phyloP scores from a whole-genome alignment of 768 basidiomycete genomes.

The Amanita exitialis region DNA sequence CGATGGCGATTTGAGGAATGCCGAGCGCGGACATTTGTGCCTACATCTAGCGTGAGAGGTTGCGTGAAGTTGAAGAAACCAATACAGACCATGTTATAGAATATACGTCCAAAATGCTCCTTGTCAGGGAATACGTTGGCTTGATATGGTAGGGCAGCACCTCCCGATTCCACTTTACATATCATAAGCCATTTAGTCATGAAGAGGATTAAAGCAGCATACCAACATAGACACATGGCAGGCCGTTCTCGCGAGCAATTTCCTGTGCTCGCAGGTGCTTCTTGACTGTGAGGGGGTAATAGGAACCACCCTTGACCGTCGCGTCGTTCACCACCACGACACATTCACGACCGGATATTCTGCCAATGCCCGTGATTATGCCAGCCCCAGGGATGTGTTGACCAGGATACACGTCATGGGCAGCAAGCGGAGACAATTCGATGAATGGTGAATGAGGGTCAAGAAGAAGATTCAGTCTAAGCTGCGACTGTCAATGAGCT shows the following conservation, averaged over 20 bases:
- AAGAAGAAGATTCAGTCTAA: slow-evolving; percentile 60
- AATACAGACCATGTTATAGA: slow-evolving; percentile 82
- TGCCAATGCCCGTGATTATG: slow-evolving; percentile 78
- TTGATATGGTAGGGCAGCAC: slow-evolving; percentile 87
- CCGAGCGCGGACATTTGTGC: slow-evolving; percentile 89
- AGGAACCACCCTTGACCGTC: slow-evolving; percentile 88
- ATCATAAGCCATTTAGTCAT: not conserved
- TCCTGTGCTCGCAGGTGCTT: slow-evolving; percentile 94
- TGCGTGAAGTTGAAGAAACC: not conserved
- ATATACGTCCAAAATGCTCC: slow-evolving; percentile 93
- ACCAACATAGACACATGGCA: slow-evolving; percentile 93
- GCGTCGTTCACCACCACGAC: slow-evolving; percentile 92
- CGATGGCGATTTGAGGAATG: slow-evolving; percentile 86
- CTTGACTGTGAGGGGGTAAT: slow-evolving; percentile 90
- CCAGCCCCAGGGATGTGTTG: slow-evolving; percentile 81
- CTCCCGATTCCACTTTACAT: slow-evolving; percentile 79
- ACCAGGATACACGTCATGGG: slow-evolving; percentile 74
- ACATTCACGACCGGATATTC: slow-evolving; percentile 75
- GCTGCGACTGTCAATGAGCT: not conserved
- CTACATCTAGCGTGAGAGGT: slow-evolving; percentile 24
- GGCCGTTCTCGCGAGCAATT: slow-evolving; percentile 80
- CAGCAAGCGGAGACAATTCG: slow-evolving; percentile 80
- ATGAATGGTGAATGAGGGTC: slow-evolving; percentile 87
- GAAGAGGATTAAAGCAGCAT: slow-evolving; percentile 14
- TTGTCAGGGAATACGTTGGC: slow-evolving; percentile 93